phyloP scores from a whole-genome alignment of 1,284 basidiomycete genomes.

The Sanghuangporus baumii region DNA sequence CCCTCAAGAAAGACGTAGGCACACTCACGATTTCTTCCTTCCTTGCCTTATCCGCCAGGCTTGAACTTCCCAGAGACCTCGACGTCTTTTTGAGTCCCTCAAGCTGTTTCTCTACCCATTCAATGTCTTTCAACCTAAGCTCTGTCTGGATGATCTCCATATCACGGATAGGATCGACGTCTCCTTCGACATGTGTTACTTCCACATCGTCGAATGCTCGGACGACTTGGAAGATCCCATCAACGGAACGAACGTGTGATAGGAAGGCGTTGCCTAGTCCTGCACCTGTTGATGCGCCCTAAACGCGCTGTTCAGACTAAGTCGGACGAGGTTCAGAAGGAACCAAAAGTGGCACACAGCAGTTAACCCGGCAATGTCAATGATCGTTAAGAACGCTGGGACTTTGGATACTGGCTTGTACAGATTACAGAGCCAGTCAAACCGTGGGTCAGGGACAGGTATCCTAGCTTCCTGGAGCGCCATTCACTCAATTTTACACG shows the following conservation, averaged over 20 bases:
- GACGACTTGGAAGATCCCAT: slow-evolving; percentile 99
- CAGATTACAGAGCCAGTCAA: slow-evolving; percentile 87
- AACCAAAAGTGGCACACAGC: slow-evolving; percentile 48
- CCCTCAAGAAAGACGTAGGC: slow-evolving; percentile 7
- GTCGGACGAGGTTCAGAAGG: background rate
- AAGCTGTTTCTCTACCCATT: slow-evolving; percentile 94
- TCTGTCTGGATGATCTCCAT: slow-evolving; percentile 98
- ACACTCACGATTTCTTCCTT: slow-evolving; percentile 89
- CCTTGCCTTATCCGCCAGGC: slow-evolving; percentile 90
- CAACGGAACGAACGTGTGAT: slow-evolving; percentile 95
- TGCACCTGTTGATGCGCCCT: slow-evolving; percentile 96
- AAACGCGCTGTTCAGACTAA: background rate
- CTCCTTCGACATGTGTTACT: slow-evolving; percentile 98
- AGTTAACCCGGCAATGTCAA: slow-evolving; percentile 98
- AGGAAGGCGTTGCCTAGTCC: slow-evolving; percentile 98
- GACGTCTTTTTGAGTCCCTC: slow-evolving; percentile 74
- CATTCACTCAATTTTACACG: background rate
- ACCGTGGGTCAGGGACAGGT: slow-evolving; percentile 93
- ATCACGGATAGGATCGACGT: slow-evolving; percentile 93
- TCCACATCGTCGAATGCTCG: slow-evolving; percentile 98
- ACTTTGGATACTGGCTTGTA: slow-evolving; percentile 91
- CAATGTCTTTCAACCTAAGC: slow-evolving; percentile 94
- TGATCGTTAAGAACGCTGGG: slow-evolving; percentile 95
- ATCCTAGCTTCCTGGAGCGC: slow-evolving; percentile 74
- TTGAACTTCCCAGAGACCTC: slow-evolving; percentile 68